These are phyloP conservation scores for Cordyceps sp. DNA, from an alignment of 2,329 filamentous ascomycete genomes.

Conservation along the genomic window DNA sequence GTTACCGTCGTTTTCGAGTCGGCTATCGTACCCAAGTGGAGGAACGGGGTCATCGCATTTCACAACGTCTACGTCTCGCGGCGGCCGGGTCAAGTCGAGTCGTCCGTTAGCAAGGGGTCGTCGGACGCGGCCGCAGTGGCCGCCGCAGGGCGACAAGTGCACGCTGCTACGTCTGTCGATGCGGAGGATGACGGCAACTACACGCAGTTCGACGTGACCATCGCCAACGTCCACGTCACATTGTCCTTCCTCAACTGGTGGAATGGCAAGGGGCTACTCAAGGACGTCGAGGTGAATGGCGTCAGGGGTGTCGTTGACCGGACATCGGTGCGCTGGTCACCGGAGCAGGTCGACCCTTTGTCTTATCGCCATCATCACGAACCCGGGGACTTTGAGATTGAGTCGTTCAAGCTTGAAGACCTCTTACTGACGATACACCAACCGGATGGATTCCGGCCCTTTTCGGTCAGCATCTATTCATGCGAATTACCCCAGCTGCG, in stretches of 20 bases:
- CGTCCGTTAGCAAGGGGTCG: conserved; percentile 84
- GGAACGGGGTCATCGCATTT: conserved; percentile 87
- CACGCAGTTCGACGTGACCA: conserved; percentile 89
- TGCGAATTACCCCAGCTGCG: conserved; percentile 84
- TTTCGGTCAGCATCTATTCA: conserved; percentile 86
- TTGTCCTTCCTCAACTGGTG: conserved; percentile 98
- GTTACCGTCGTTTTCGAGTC: conserved; percentile 93
- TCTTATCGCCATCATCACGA: conserved; percentile 77
- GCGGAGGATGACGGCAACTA: conserved; percentile 78
- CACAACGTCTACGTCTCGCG: conserved; percentile 92
- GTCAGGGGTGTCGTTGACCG: conserved; percentile 86
- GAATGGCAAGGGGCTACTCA: conserved; percentile 82
- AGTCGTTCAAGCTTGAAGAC: conserved; percentile 92
- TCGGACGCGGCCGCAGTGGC: conserved; percentile 74
- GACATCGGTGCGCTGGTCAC: conserved; percentile 57
- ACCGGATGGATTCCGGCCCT: conserved; percentile 80
- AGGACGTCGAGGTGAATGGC: conserved; percentile 86
- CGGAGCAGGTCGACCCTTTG: conserved; percentile 57
- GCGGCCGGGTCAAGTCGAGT: conserved; percentile 64
- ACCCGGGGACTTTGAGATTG: conserved; percentile 91
- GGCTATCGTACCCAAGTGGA: conserved; percentile 93
- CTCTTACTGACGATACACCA: conserved; percentile 84
- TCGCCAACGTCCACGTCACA: conserved; percentile 91
- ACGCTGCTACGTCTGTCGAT: conserved; percentile 14
- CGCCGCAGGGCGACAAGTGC: conserved; percentile 48